Evolutionary conservation across 768 basidiomycete species (phyloP).

Genomic region (Trametes elegans): DNA sequence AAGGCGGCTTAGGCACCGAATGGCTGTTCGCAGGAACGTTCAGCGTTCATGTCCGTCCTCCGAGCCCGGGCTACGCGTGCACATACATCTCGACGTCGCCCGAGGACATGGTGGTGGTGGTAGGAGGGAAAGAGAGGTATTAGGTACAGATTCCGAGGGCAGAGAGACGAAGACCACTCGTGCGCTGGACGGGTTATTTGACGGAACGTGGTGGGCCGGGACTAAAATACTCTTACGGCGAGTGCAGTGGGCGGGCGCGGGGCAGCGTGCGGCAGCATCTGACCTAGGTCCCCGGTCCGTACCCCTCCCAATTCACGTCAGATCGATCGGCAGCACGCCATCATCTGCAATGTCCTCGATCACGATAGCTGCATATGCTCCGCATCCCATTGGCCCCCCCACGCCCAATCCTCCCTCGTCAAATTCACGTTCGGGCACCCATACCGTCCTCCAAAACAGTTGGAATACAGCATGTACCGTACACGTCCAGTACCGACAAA

Average conservation of each 20-base stretch:
- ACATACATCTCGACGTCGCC: constrained; percentile 60
- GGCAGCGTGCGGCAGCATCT: too few relatives aligned
- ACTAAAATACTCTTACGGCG: constrained; percentile 1
- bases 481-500: constrained; percentile 1
- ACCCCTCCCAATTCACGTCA: constrained; percentile 15
- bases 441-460: not conserved
- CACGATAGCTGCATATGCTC: constrained; percentile 12
- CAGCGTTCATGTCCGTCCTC: constrained; percentile 21
- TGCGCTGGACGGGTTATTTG: not conserved
- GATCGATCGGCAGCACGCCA: constrained; percentile 26
- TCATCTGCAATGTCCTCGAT: constrained; percentile 8
- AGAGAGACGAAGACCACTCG: not conserved
- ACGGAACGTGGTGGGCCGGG: not conserved
- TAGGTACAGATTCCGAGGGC: not conserved
- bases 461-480: constrained; percentile 14
- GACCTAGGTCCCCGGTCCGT: constrained; percentile 15
- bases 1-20: constrained; percentile 37
- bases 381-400: constrained; percentile 7
- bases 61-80: not conserved
- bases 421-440: too few relatives aligned
- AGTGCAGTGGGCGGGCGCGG: not conserved
- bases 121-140: not conserved
- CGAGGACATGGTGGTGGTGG: constrained; percentile 40
- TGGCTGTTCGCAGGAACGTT: constrained; percentile 36
- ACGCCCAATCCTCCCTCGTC: not conserved